These are phyloP conservation scores for Suillus lakei DNA, from an alignment of 768 basidiomycete species.

Conservation along the genomic window DNA sequence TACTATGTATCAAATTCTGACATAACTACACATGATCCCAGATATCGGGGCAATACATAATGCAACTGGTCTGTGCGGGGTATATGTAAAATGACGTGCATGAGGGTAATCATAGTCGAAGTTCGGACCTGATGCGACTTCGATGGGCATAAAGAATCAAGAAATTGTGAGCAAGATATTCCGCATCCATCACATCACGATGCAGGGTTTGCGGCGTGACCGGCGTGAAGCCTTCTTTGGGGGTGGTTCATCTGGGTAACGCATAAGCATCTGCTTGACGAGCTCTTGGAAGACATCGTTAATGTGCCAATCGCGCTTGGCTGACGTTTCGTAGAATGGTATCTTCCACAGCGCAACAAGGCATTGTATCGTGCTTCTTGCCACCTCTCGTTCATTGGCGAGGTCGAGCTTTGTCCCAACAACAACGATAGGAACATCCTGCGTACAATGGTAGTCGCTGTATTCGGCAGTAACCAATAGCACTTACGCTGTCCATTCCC, in stretches of 20 bases:
- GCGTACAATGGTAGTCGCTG: constrained; percentile 1
- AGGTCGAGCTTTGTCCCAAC: constrained; percentile 89
- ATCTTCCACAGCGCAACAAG: constrained; percentile 69
- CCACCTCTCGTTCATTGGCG: constrained; percentile 79
- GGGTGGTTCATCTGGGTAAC: constrained; percentile 55
- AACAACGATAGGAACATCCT: constrained; percentile 80
- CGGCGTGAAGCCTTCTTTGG: constrained; percentile 37
- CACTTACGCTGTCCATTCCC: constrained; percentile 63
- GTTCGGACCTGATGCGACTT: neutral
- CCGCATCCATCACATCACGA: constrained; percentile 37
- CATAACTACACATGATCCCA: neutral
- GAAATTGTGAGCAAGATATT: neutral
- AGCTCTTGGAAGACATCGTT: constrained; percentile 80
- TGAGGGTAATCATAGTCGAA: neutral
- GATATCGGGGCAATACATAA: constrained; percentile 1
- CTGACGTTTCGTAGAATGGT: constrained; percentile 89
- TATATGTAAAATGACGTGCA: constrained; percentile 4
- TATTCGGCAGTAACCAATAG: neutral
- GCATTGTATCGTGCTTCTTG: constrained; percentile 61
- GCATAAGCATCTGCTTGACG: constrained; percentile 70
- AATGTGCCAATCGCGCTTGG: constrained; percentile 83
- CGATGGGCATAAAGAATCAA: neutral
- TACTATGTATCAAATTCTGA: neutral
- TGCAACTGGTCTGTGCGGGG: constrained; percentile 3
- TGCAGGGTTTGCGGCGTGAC: constrained; percentile 35